phyloP scores from a whole-genome alignment of 1,284 basidiomycete genomes.

The Pseudozyma sp. region DNA sequence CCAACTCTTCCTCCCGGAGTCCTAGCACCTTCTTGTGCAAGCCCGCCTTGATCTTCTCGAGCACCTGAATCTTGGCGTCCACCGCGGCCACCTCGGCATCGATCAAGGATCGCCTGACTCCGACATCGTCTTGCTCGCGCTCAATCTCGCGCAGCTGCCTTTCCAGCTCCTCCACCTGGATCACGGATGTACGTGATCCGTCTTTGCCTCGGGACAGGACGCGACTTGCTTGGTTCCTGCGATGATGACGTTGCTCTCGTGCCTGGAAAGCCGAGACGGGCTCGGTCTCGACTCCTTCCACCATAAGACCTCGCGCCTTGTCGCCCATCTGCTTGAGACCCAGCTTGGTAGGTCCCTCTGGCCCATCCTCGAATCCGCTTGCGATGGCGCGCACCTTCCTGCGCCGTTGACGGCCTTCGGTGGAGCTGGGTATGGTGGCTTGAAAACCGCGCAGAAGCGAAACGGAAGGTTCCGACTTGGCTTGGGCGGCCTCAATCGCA shows the following conservation, averaged over 20 bases:
- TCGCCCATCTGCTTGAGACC: constrained; percentile 63
- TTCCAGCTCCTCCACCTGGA: constrained; percentile 64
- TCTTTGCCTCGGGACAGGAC: constrained; percentile 51
- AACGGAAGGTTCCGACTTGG: constrained; percentile 48
- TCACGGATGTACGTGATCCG: constrained; percentile 20
- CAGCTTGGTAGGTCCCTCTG: constrained; percentile 48
- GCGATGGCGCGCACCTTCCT: constrained; percentile 54
- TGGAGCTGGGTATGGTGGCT: constrained; percentile 63
- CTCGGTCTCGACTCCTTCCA: constrained; percentile 43
- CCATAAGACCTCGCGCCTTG: constrained; percentile 59
- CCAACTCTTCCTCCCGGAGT: constrained; percentile 93
- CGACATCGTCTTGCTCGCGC: constrained; percentile 61
- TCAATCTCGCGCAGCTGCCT: constrained; percentile 62
- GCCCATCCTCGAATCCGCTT: constrained; percentile 49
- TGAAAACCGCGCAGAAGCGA: constrained; percentile 67
- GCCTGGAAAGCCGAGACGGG: constrained; percentile 44
- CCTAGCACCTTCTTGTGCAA: constrained; percentile 85
- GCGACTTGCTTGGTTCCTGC: constrained; percentile 44
- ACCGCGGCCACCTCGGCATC: constrained; percentile 52
- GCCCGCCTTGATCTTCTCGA: constrained; percentile 83
- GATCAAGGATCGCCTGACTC: constrained; percentile 52
- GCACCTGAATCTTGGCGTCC: constrained; percentile 72
- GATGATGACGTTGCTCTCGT: constrained; percentile 47
- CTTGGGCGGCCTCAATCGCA: constrained; percentile 30
- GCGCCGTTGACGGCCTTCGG: constrained; percentile 55